phyloP scores from a whole-genome alignment of 495 filamentous ascomycete genomes.

The Talaromyces wortmannii region DNA sequence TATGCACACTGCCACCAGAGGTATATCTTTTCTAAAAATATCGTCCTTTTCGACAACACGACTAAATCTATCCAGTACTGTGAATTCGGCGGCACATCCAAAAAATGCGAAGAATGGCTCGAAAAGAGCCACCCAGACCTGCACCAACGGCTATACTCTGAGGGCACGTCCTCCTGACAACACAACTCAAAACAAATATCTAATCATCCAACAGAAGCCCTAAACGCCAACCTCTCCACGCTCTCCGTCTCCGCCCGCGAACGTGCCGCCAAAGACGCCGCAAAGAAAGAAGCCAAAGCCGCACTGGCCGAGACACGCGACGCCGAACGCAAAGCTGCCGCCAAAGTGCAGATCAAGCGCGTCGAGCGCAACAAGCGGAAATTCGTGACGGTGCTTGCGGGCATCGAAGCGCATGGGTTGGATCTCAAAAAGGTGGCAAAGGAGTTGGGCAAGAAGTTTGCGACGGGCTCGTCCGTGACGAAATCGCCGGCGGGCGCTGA shows the following conservation, averaged over 20 bases:
- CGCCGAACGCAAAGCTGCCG: slow-evolving; percentile 64
- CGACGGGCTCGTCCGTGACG: slow-evolving; percentile 87
- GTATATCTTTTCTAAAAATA: slow-evolving; percentile 41
- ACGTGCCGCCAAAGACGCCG: slow-evolving; percentile 86
- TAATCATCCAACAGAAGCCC: slow-evolving; percentile 51
- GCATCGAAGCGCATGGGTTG: slow-evolving; percentile 81
- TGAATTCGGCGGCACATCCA: slow-evolving; percentile 96
- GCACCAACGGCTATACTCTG: slow-evolving; percentile 74
- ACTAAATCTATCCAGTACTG: slow-evolving; percentile 63
- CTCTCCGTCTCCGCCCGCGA: slow-evolving; percentile 86
- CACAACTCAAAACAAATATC: neutral
- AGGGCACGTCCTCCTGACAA: slow-evolving; percentile 45
- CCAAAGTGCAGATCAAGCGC: slow-evolving; percentile 86
- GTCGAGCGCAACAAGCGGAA: slow-evolving; percentile 98
- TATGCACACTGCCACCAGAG: slow-evolving; percentile 91
- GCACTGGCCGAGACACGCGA: slow-evolving; percentile 75
- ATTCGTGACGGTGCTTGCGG: slow-evolving; percentile 83
- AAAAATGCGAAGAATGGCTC: slow-evolving; percentile 96
- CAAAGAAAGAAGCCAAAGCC: slow-evolving; percentile 92
- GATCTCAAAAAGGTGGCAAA: slow-evolving; percentile 81
- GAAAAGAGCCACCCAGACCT: slow-evolving; percentile 64
- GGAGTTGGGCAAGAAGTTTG: slow-evolving; percentile 52
- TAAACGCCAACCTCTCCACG: slow-evolving; percentile 73
- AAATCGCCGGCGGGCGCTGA: slow-evolving; percentile 80
- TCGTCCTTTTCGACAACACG: neutral